Conservation (phyloP, 176 grass and related monocot species). For the Bonia amplexicaulis region DNA sequence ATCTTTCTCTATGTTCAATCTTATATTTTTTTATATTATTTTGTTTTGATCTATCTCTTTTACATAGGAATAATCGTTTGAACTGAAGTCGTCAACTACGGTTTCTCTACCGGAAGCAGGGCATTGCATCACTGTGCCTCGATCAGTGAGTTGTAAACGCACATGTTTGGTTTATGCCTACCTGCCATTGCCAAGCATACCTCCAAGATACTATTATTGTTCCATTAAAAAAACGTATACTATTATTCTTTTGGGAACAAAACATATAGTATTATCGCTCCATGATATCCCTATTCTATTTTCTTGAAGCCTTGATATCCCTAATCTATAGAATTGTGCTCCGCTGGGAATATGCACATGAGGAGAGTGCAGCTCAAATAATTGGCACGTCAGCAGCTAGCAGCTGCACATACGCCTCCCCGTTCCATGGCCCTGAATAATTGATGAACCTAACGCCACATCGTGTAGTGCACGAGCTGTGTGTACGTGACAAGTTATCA, state of each 20-base stretch:
- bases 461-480: not conserved
- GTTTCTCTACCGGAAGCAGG: too few relatives aligned
- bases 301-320: too few relatives aligned
- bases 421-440: not conserved
- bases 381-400: not conserved
- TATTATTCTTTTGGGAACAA: too few relatives aligned
- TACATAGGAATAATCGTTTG: fast-evolving
- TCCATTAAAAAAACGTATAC: too few relatives aligned
- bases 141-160: not conserved
- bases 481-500: not conserved
- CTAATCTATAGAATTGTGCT: not conserved
- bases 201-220: not conserved
- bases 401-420: not conserved
- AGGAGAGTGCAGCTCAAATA: not conserved
- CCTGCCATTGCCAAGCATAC: not conserved
- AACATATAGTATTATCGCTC: too few relatives aligned
- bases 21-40: too few relatives aligned
- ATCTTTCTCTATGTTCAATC: too few relatives aligned
- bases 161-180: not conserved
- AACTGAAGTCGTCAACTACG: too few relatives aligned
- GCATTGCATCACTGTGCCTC: too few relatives aligned
- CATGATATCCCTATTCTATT: too few relatives aligned
- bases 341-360: not conserved
- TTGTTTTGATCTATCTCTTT: too few relatives aligned
- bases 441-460: not conserved